Conservation (phyloP, 73 alveolate species). For the Blepharisma stoltei region DNA sequence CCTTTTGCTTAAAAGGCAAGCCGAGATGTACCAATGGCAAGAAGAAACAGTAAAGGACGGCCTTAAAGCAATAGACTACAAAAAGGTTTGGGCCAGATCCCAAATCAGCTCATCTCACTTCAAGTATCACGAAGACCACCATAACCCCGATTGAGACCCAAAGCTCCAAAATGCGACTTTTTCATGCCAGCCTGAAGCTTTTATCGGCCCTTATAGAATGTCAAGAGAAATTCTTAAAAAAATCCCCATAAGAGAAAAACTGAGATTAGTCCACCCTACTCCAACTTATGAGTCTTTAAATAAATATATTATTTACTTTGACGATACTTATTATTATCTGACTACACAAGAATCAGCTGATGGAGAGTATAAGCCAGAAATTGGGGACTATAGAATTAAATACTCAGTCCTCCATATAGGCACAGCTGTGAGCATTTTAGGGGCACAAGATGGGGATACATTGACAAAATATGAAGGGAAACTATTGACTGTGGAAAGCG, state of each 20-base stretch:
- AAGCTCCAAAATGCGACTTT: not conserved
- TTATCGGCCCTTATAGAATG: not conserved
- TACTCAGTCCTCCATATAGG: not conserved
- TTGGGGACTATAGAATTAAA: not conserved
- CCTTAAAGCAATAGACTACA: not conserved
- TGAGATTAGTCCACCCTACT: not conserved
- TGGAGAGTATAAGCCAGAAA: not conserved
- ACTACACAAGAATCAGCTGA: not conserved
- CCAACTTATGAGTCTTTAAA: not conserved
- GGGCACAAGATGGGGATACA: not conserved
- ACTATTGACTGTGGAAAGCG: not conserved
- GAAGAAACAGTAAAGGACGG: not conserved
- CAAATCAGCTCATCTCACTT: not conserved
- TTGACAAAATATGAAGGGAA: not conserved
- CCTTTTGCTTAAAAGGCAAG: not conserved
- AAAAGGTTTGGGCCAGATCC: not conserved
- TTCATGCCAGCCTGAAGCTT: not conserved
- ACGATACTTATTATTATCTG: not conserved
- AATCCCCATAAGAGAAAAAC: not conserved
- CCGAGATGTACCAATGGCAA: not conserved
- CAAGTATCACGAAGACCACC: not conserved
- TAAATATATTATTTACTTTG: not conserved
- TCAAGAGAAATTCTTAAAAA: not conserved
- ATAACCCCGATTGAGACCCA: not conserved
- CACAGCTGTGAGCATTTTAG: not conserved